Percentiles rank a stretch among this genome's conserved stretches.
phyloP scores from a whole-genome alignment of 139 green algal species.

The Diplosphaera chodatii region DNA sequence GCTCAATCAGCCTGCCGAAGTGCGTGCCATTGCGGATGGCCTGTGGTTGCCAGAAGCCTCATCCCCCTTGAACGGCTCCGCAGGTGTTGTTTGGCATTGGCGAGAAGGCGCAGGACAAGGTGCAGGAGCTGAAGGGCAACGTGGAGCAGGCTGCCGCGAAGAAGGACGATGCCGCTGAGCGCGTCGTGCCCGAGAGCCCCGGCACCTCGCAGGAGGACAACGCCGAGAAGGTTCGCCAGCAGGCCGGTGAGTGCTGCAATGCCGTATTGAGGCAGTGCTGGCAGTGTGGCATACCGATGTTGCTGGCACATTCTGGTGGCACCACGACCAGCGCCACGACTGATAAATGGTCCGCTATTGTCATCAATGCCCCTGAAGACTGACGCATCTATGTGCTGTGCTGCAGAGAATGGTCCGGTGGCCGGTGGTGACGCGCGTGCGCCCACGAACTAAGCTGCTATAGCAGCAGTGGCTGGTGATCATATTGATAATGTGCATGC shows the following conservation, averaged over 20 bases:
- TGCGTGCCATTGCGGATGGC: not conserved
- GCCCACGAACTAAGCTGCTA: not conserved
- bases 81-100: not conserved
- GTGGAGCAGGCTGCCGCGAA: not conserved
- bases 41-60: no score
- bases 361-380: no score
- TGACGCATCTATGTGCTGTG: not conserved
- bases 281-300: no score
- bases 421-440: not conserved
- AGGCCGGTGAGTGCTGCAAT: not conserved
- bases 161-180: not conserved
- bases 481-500: no score
- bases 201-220: not conserved
- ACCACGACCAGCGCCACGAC: no score
- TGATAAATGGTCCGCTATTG: no score
- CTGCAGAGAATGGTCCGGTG: not conserved
- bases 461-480: not conserved
- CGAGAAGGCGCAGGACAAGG: not conserved
- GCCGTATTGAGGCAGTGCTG: no score
- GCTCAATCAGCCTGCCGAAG: no score
- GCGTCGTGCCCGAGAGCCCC: not conserved
- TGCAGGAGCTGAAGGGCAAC: not conserved
- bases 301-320: no score
- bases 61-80: no score
- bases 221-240: no score